phyloP scores from a whole-genome alignment of 2,329 filamentous ascomycete species.

The Teratosphaeriaceae sp. region DNA sequence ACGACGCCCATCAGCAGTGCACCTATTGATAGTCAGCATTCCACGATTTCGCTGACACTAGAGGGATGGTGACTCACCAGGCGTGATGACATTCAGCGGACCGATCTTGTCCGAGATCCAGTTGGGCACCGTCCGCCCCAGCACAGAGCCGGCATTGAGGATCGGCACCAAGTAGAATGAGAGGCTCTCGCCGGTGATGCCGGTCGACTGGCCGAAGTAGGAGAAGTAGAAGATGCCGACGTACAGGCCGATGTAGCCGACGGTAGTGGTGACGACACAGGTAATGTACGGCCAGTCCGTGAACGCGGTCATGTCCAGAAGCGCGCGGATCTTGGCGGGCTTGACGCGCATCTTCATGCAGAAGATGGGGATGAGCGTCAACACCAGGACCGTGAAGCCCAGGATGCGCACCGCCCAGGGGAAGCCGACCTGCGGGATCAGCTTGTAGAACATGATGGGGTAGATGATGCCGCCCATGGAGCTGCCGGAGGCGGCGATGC shows the following conservation, averaged over 20 bases:
- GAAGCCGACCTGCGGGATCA: constrained; percentile 25
- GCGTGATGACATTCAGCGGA: constrained; percentile 31
- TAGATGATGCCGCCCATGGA: constrained; percentile 33
- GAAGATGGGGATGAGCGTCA: constrained; percentile 23
- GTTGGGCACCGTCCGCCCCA: constrained; percentile 37
- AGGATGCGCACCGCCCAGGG: constrained; percentile 26
- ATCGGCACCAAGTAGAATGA: constrained; percentile 39
- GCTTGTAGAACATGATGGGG: constrained; percentile 30
- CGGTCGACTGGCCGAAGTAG: constrained; percentile 29
- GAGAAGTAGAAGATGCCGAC: constrained; percentile 37
- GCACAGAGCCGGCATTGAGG: constrained; percentile 35
- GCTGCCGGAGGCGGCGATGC: constrained; percentile 40
- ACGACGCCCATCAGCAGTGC: constrained; percentile 29
- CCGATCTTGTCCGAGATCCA: constrained; percentile 34
- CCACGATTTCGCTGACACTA: no score
- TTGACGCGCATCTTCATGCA: constrained; percentile 32
- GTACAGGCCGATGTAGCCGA: constrained; percentile 38
- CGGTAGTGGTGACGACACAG: constrained; percentile 28
- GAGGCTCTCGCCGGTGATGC: constrained; percentile 27
- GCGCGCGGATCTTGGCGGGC: constrained; percentile 28
- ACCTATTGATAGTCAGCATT: no score
- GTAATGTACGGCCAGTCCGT: constrained; percentile 33
- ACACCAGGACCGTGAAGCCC: constrained; percentile 28
- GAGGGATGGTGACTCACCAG: constrained; percentile 13
- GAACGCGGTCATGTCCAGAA: constrained; percentile 37